Base-by-base conservation (phyloP, 805 yeast genomes). In the Candida chilensis region DNA sequence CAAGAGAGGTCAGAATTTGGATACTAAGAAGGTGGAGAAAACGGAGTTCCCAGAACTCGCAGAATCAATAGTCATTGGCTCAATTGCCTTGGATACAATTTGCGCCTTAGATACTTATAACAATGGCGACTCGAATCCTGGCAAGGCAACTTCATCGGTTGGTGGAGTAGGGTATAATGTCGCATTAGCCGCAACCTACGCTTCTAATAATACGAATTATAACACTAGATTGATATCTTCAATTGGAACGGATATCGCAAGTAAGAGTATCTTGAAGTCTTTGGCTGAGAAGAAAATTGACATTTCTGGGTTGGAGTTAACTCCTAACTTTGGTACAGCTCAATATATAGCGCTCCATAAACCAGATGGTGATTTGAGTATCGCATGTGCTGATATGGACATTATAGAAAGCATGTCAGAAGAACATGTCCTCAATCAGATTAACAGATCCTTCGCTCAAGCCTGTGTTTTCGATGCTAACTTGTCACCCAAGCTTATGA, bases 151-250 rank as follows among this genome's bases (percentile, higher is more conserved):
- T 1, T 64, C 76, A 3, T 61, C 79, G 0, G 48, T 84, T 6
- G 96, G 95, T 1, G 96, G 95, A 1, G 95, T 86, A 2, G 96
- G 86, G 0, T 77, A 70, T 48, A 86, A 87, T 42, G 76, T 86
- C 11, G 76, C 84, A 0, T 44, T 70, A n/a, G 90, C 92, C 0
- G 60, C 80, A 3, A 44, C 52, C 13, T 67, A 61, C 35, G 38
- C 39, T 16, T 35, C 37, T 42, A 3, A 53, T 45, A 17, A 38
- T 25, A 32, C 32, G 13, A 5, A 24, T 27, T 19, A 31, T 2
- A 47, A 37, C 29, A 40, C 57, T 1, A 54, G 68, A 15, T 60
- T 84, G 19, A 51, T 85, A 0, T 72, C 87, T 0, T 61, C 67
- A 4, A 60, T 84, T 5, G 86, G 84, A 3, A 44, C 62, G n/a